Evolutionary conservation across 139 green algal species (phyloP), one percentile per base, ranked within the genome.

Genomic region (Chlorella sp.): DNA sequence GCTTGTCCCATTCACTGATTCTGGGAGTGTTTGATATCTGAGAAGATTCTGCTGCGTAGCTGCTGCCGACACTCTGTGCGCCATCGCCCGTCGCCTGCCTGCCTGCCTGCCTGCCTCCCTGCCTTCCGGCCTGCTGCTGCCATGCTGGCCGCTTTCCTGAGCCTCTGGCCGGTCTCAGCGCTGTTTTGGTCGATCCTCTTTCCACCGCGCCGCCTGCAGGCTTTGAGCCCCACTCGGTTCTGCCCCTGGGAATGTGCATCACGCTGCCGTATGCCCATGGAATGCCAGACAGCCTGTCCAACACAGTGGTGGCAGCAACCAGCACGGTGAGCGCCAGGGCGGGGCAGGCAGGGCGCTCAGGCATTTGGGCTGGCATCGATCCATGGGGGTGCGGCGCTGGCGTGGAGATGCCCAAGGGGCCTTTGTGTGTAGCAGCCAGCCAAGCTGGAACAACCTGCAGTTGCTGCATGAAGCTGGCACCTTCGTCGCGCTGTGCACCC

Each of bases 171-270:
- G 28, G 22, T 2, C 32, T 77, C 26, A 24, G 24, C 69, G 26
- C 69, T 26, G 12, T 36, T 5, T 32, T 42, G 19, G 1, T 14
- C 11, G 71, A 3, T 2, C 1, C 32, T 37, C 48, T 75, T 42
- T 32, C 48, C 14, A n/a, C 81, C 28, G 22, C 60, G 2, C 81
- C 0, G 32, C 57, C 53, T 88, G 88, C 88, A 89, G 91, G 81
- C 14, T 93, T 92, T 79, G 91, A 93, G 83, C 91, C 91, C 1
- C 91, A 93, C 84, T 84, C 78, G 0, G 91, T 93, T 61, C 40
- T 93, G 39, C 91, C 91, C n/a, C 76, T 91, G 68, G 91, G 66
- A 34, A 83, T 83, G 32, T 81, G 53, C 57, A 28, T 89, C 18
- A 77, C 87, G 60, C 30, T 39, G 21, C 37, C 42, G 39, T 18